Evolutionary conservation across 169 alveolate species (phyloP).

Genomic region (Plasmodium fragile): DNA sequence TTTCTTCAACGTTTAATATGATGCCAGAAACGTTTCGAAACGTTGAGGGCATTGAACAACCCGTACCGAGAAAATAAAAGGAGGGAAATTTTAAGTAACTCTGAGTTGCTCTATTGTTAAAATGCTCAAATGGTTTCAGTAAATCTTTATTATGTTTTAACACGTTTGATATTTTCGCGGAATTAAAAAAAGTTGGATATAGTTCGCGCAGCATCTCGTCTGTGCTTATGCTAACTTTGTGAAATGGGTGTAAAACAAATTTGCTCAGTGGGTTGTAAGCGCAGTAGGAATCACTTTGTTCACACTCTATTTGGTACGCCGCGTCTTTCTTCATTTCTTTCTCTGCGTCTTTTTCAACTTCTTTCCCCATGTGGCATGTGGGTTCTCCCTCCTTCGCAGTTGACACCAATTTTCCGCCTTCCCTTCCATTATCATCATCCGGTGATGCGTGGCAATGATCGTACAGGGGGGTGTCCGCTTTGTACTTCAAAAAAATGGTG

Average conservation of each 20-base stretch:
- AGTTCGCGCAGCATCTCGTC: conserved; percentile 25
- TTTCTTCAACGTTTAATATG: conserved; percentile 76
- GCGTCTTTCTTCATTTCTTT: background rate
- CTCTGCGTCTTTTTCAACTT: background rate
- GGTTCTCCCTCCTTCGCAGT: background rate
- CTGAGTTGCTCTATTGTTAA: conserved; percentile 39
- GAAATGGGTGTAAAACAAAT: conserved; percentile 66
- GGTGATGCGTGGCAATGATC: background rate
- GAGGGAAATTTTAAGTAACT: conserved; percentile 75
- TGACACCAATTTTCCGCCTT: background rate
- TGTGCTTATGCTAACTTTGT: conserved; percentile 47
- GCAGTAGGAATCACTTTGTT: conserved; percentile 19
- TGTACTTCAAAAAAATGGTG: conserved; percentile 60
- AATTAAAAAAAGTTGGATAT: conserved; percentile 61
- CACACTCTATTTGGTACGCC: background rate
- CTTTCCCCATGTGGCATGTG: background rate
- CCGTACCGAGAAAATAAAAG: conserved; percentile 92
- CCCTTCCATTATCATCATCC: background rate
- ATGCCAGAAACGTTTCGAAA: conserved; percentile 92
- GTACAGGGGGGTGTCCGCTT: conserved; percentile 51
- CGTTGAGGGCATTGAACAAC: conserved; percentile 93
- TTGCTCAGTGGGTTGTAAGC: conserved; percentile 40
- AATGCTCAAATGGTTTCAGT: conserved; percentile 54
- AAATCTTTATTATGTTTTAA: conserved; percentile 70
- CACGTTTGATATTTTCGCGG: conserved; percentile 36